These are phyloP conservation scores for Starmerella bombi DNA, from an alignment of 805 yeast species.

Conservation along the genomic window DNA sequence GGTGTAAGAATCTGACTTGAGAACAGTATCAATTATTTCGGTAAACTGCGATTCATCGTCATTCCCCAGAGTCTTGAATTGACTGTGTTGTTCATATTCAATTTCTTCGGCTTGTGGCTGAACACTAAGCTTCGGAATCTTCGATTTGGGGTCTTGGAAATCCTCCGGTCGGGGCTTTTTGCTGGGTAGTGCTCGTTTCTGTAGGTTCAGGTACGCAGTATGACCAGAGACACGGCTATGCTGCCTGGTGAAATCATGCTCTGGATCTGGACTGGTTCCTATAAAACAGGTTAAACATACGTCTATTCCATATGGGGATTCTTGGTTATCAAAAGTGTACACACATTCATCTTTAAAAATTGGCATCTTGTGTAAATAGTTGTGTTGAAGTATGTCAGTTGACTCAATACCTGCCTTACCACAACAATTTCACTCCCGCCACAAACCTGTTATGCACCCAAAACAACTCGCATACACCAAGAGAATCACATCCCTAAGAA, in stretches of 20 bases:
- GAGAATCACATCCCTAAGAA: too few relatives aligned
- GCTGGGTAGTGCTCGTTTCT: conserved; percentile 36
- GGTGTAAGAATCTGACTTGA: conserved; percentile 46
- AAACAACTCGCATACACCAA: too few relatives aligned
- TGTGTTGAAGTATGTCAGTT: too few relatives aligned
- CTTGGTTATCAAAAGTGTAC: conserved; percentile 65
- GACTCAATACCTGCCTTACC: too few relatives aligned
- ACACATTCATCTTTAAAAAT: conserved; percentile 84
- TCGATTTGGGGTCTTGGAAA: conserved; percentile 30
- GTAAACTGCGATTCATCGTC: conserved; percentile 11
- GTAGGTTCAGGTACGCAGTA: conserved; percentile 44
- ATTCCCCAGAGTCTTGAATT: conserved; percentile 31
- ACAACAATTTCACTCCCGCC: too few relatives aligned
- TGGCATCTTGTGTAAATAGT: too few relatives aligned
- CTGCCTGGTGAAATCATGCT: conserved; percentile 44
- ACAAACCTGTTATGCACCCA: too few relatives aligned
- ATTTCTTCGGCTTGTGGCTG: conserved; percentile 52
- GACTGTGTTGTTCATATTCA: conserved; percentile 36
- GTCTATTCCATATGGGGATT: conserved; percentile 46
- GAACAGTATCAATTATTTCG: conserved; percentile 33
- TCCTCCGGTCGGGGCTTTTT: background rate
- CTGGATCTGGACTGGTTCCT: conserved; percentile 45
- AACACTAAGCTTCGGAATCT: conserved; percentile 44
- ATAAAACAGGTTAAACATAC: conserved; percentile 57
- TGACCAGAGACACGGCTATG: conserved; percentile 47